Conservation (phyloP, 2,329 filamentous ascomycete genomes). For the Colletotrichum salicis region DNA sequence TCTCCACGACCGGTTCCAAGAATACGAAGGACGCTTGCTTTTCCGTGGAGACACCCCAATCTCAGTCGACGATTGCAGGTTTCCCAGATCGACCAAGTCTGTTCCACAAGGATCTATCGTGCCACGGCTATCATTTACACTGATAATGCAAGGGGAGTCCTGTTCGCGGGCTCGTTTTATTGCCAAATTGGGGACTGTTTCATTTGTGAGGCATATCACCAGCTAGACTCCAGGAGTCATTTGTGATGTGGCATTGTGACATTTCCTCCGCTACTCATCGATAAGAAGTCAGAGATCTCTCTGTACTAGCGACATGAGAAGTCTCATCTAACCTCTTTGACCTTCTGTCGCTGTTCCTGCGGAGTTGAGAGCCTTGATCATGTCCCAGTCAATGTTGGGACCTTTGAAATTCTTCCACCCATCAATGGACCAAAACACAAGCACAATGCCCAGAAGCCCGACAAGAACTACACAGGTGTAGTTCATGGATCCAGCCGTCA, state of each 20-base stretch:
- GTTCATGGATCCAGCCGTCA: conserved; percentile 21
- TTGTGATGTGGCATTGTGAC: not conserved
- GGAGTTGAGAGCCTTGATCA: not conserved
- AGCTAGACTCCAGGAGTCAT: not conserved
- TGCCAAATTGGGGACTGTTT: too few species aligned
- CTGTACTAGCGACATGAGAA: too few species aligned
- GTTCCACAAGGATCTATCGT: too few species aligned
- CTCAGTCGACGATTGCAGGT: too few species aligned
- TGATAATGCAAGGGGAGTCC: too few species aligned
- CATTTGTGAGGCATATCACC: not conserved
- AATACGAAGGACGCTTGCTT: too few species aligned
- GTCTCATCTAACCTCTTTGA: not conserved
- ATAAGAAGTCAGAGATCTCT: too few species aligned
- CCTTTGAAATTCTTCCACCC: not conserved
- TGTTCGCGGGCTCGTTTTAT: too few species aligned
- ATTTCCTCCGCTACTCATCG: not conserved
- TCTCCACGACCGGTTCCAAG: too few species aligned
- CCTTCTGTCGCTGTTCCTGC: not conserved
- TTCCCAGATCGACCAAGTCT: too few species aligned
- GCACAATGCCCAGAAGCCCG: conserved; percentile 1
- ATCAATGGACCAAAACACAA: not conserved
- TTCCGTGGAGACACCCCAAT: too few species aligned
- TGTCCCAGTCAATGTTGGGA: conserved; percentile 5
- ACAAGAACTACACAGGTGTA: not conserved
- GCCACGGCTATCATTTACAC: too few species aligned